Conservation (phyloP, 441 rosid species). For the Euphorbia schlechtendalii region DNA sequence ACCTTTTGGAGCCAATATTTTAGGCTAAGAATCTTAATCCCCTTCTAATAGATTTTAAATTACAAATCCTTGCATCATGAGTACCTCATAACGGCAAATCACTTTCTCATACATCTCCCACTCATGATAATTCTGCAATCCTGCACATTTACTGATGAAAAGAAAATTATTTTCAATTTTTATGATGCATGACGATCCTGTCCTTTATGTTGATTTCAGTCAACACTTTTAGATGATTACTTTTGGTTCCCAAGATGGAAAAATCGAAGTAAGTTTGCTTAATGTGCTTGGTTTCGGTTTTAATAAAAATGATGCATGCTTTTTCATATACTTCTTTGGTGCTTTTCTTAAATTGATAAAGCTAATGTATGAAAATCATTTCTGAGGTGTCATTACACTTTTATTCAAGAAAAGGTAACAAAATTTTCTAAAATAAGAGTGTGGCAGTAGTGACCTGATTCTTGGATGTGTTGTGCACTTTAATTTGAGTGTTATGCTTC, state of each 20-base stretch:
- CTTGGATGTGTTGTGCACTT: not conserved
- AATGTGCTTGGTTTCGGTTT: constrained; percentile 12
- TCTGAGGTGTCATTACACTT: no score
- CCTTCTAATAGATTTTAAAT: no score
- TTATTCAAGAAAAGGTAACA: no score
- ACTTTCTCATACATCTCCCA: no score
- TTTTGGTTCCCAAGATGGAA: constrained; percentile 95
- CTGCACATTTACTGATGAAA: no score
- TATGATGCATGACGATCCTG: constrained; percentile 99
- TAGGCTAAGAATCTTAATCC: not conserved
- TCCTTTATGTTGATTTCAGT: constrained; percentile 95
- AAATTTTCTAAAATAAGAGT: no score
- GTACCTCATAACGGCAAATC: constrained; percentile 4
- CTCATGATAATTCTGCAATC: no score
- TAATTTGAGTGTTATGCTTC: no score
- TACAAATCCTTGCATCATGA: not conserved
- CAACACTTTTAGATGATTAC: constrained; percentile 97
- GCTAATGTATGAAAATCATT: not conserved
- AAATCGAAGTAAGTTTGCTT: constrained; percentile 60
- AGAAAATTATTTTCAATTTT: no score
- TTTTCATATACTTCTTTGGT: not conserved
- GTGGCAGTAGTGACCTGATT: not conserved
- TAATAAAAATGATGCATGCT: not conserved
- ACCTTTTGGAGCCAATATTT: no score
- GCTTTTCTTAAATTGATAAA: not conserved